Evolutionary conservation across 2,329 filamentous ascomycete species (phyloP), one percentile per base, ranked within the genome.

Genomic region (Neofusicoccum laricinum): DNA sequence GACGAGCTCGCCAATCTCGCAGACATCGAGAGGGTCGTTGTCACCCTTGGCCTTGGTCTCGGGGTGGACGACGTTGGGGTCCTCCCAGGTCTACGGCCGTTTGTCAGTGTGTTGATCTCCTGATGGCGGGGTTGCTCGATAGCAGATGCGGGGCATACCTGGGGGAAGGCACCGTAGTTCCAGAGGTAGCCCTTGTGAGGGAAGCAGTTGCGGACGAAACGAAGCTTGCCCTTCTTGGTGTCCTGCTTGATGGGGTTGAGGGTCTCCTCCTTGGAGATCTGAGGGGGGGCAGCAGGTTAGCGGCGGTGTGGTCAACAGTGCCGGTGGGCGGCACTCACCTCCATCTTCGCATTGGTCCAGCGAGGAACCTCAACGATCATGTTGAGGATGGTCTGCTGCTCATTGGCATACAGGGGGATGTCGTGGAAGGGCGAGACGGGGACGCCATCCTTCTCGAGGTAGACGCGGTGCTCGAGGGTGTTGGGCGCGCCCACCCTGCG

Each of bases 231-330:
- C 88, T 99, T 98, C 91, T 99, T 98, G 81, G 88, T 88, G 80
- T 99, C 95, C 86, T 99, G 95, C 90, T 97, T 97, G 86, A 97
- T 97, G 78, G 94, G 94, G 86, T 97, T 98, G 79, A 98, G 90
- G 76, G 91, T 86, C 82, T 99, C 95, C 78, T 98, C 93, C 86
- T 98, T 98, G 85, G 91, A 96, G 85, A 98, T 97, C 93, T 97
- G 77, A n/a, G 65, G 66, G 70, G 58, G 45, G 36, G 53, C 38
- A 43, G 40, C 21, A 12, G 41, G 55, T 59, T 40, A 59, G 55
- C 55, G 55, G 46, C 34, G 19, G 8, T 12, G 71, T 74, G 61
- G 36, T n/a, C 19, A 45, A 19, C 49, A n/a, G 36, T 15, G 43
- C 43, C 17, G 34, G 38, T 61, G 43, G 51, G 53, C 43, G 67